Evolutionary conservation across 2,329 filamentous ascomycete genomes (phyloP).

Genomic region (Diaporthe australafricana): DNA sequence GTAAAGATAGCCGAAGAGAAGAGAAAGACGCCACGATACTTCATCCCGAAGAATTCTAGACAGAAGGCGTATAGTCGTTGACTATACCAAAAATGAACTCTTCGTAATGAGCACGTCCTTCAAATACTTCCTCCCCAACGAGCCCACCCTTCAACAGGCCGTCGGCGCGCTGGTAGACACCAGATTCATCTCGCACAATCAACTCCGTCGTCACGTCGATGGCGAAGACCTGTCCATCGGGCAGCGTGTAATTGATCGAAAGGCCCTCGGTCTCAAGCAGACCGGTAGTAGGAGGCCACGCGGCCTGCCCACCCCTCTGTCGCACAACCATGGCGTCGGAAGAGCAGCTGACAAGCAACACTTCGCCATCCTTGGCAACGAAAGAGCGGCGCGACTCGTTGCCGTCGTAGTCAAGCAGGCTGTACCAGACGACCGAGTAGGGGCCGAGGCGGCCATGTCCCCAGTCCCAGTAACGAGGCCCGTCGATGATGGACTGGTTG

Average conservation of each 20-base stretch:
- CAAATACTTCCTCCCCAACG: not conserved
- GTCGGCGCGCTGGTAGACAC: not conserved
- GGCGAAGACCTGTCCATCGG: not conserved
- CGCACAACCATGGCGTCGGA: not conserved
- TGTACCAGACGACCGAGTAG: conserved; percentile 59
- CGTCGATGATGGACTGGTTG: conserved; percentile 48
- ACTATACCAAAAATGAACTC: not conserved
- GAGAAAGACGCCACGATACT: no score
- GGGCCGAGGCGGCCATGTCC: conserved; percentile 55
- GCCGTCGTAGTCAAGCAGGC: conserved; percentile 44
- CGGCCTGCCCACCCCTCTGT: not conserved
- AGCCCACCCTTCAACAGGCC: not conserved
- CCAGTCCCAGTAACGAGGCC: conserved; percentile 54
- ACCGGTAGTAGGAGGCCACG: not conserved
- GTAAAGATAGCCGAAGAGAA: no score
- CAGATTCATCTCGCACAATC: not conserved
- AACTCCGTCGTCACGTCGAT: not conserved
- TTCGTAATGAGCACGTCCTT: not conserved
- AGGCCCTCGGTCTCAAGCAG: not conserved
- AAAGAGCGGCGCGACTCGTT: conserved; percentile 37
- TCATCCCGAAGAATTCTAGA: not conserved
- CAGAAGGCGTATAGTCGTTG: not conserved
- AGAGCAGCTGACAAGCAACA: not conserved
- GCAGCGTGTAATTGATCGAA: not conserved
- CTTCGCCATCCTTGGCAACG: not conserved